Percentiles rank a stretch among this genome's conserved stretches.
Conservation (phyloP, 2,329 filamentous ascomycete genomes). For the Colletotrichum eremochloae region DNA sequence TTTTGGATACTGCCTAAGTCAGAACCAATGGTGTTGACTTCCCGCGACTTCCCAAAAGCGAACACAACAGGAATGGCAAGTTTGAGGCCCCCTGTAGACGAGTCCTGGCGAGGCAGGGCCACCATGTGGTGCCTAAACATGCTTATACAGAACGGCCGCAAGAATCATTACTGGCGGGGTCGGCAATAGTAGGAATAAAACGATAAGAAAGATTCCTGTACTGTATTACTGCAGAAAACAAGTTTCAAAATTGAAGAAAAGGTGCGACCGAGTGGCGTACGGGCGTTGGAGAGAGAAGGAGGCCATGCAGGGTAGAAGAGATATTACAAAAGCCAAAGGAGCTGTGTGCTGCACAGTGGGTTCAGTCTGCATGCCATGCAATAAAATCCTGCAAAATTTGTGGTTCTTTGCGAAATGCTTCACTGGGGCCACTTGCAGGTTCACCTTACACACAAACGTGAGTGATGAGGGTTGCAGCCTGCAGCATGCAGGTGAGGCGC, state of each 20-base stretch:
- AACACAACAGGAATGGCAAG: conserved; percentile 21
- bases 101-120: conserved; percentile 32
- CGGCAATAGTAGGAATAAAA: not conserved
- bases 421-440: conserved; percentile 6
- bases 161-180: conserved; percentile 3
- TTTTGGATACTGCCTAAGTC: not conserved
- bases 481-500: conserved; percentile 25
- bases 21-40: conserved; percentile 15
- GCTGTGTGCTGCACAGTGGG: not conserved
- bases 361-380: not conserved
- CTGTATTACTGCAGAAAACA: not conserved
- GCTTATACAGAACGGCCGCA: conserved; percentile 13
- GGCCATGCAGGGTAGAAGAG: not conserved
- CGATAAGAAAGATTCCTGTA: not conserved
- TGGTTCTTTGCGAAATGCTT: not conserved
- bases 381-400: not conserved
- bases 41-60: conserved; percentile 24
- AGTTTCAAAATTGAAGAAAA: not conserved
- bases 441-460: conserved; percentile 21
- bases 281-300: not conserved
- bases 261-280: not conserved
- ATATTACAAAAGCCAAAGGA: not conserved
- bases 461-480: conserved; percentile 32
- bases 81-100: conserved; percentile 33
- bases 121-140: conserved; percentile 19